These are phyloP conservation scores for Telopea speciosissima DNA, from an alignment of 177 flowering plant genomes.

Conservation along the genomic window DNA sequence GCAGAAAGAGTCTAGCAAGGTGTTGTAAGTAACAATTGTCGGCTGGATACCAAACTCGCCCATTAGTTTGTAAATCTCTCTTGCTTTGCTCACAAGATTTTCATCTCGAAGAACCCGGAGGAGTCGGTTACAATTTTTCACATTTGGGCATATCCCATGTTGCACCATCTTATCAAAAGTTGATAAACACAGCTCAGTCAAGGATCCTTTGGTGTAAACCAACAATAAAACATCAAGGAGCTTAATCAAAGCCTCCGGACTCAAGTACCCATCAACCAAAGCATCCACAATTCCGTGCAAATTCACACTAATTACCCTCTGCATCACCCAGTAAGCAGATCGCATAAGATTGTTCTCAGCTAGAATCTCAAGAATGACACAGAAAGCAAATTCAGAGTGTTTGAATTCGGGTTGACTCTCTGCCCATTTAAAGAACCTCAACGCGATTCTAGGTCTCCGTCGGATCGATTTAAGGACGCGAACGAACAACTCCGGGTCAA, in stretches of 20 bases:
- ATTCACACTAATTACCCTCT: slow-evolving; percentile 26
- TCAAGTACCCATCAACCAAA: slow-evolving; percentile 33
- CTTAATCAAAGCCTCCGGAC: slow-evolving; percentile 21
- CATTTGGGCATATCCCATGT: slow-evolving; percentile 48
- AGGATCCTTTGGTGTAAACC: slow-evolving; percentile 37
- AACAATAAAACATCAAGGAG: slow-evolving; percentile 45
- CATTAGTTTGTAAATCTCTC: slow-evolving; percentile 48
- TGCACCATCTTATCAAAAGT: slow-evolving; percentile 49
- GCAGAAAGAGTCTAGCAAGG: slow-evolving; percentile 53
- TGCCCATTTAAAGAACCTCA: slow-evolving; percentile 56
- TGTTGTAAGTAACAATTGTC: slow-evolving; percentile 52
- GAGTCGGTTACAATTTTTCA: slow-evolving; percentile 61
- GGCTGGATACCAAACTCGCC: slow-evolving; percentile 39
- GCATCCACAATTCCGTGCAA: slow-evolving; percentile 40
- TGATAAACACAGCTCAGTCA: slow-evolving; percentile 40
- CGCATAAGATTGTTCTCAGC: slow-evolving; percentile 28
- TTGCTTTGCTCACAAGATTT: slow-evolving; percentile 26
- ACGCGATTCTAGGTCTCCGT: slow-evolving; percentile 34
- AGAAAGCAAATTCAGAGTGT: slow-evolving; percentile 30
- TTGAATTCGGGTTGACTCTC: slow-evolving; percentile 41
- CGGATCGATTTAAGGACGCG: slow-evolving; percentile 34
- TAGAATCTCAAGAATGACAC: slow-evolving; percentile 43
- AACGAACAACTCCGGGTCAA: slow-evolving; percentile 36
- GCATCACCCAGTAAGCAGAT: slow-evolving; percentile 36
- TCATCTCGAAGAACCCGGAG: slow-evolving; percentile 46